Base-by-base conservation (phyloP, 805 yeast species). In the Kodamaea nitidulidarum region DNA sequence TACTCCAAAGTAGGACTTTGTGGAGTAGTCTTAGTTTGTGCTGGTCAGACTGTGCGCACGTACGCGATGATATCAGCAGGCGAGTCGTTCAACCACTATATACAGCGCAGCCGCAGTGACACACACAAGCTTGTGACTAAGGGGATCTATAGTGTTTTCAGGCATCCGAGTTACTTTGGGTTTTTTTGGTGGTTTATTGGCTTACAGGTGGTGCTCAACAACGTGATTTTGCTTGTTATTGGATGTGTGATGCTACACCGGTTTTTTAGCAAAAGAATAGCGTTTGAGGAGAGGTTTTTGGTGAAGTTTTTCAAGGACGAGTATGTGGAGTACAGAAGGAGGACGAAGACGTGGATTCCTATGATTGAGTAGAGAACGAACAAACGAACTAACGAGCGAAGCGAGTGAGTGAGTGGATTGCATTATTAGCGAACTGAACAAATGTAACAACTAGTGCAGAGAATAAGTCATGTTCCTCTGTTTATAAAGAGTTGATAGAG, bases 111-210 rank as follows among this genome's bases (percentile, higher is more conserved):
- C 12, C 79, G 73, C 38, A 37, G 50, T 6, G 58, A 65, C 22
- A 49, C 60, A 1, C 98, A 93, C 56, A 61, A 48, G 7, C 67
- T 93, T 31, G 81, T 93, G 9, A 86, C 87, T 0, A 48, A 60
- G 8, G 98, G 97, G 0, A 64, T 91, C 3, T 93, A 91, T 58
- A 42, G 68, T 1, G 46, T 61, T 17, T 62, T 76, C 11, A 71
- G 98, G 44, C 98, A 93, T 58, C 98, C 98, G 5, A 81, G 95
- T 35, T 93, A 93, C 60, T 73, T 80, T 29, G 98, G 97, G 0
- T 93, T 84, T 58, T 90, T 80, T 54, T 80, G 88, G 77, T 93
- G 98, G 97, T 91, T 95, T 10, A 48, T 90, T 3, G 97, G 97
- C 0, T 71, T 88, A 1, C 95, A 91, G 56, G 16, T 93, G 33